These are phyloP conservation scores for Davidsoniella eucalypti DNA, from an alignment of 2,329 filamentous ascomycete genomes.

Conservation along the genomic window DNA sequence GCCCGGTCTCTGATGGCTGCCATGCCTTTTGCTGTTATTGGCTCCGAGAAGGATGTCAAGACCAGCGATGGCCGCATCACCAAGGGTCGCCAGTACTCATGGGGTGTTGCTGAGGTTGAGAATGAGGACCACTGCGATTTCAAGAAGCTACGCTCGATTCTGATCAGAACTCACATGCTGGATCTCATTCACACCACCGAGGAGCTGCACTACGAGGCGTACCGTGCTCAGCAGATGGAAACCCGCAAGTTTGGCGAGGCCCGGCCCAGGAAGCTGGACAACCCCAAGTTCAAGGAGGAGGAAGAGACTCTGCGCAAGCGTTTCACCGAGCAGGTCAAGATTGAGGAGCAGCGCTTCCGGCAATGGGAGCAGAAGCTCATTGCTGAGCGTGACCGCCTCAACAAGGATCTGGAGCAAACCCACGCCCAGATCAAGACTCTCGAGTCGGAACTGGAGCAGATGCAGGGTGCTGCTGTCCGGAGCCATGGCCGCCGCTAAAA, in stretches of 20 bases:
- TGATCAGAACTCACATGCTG: slow-evolving; percentile 98
- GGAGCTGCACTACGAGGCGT: slow-evolving; percentile 97
- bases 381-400: slow-evolving; percentile 91
- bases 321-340: slow-evolving; percentile 99
- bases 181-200: slow-evolving; percentile 99
- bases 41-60: slow-evolving; percentile 98
- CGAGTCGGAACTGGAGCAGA: slow-evolving; percentile 79
- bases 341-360: slow-evolving; percentile 97
- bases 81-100: slow-evolving; percentile 97
- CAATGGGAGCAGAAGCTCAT: slow-evolving; percentile 99
- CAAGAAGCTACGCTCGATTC: slow-evolving; percentile 97
- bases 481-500: slow-evolving; percentile 78
- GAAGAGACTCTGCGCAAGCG: slow-evolving; percentile 96
- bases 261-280: slow-evolving; percentile 91
- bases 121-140: slow-evolving; percentile 99
- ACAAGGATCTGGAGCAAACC: slow-evolving; percentile 98
- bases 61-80: slow-evolving; percentile 89
- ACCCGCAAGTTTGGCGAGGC: slow-evolving; percentile 98
- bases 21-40: slow-evolving; percentile 98
- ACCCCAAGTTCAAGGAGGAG: slow-evolving; percentile 99
- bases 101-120: slow-evolving; percentile 98
- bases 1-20: slow-evolving; percentile 87
- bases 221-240: slow-evolving; percentile 99
- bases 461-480: slow-evolving; percentile 81
- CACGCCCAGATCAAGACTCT: slow-evolving; percentile 87